These are phyloP conservation scores for Citrus sp. DNA, from an alignment of 345 rosid species.

Conservation along the genomic window DNA sequence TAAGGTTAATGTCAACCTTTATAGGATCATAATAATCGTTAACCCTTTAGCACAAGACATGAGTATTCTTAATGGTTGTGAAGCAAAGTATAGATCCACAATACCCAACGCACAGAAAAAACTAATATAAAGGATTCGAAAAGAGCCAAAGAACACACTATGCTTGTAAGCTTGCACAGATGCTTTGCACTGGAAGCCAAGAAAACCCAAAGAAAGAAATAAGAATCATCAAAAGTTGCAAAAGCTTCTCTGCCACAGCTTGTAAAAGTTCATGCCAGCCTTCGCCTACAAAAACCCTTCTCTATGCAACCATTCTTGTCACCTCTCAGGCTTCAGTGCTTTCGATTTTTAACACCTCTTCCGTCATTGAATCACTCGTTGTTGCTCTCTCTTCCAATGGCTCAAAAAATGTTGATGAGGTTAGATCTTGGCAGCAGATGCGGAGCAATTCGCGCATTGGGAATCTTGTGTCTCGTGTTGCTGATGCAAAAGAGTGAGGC, in stretches of 20 bases:
- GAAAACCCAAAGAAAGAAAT: conserved; percentile 36
- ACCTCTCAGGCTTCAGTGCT: background rate
- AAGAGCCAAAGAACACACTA: background rate
- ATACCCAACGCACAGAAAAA: background rate
- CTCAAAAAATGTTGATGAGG: conserved; percentile 20
- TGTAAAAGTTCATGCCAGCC: conserved; percentile 23
- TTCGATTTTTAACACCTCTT: too few species aligned
- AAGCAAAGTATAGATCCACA: conserved; percentile 41
- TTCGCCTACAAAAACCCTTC: conserved; percentile 60
- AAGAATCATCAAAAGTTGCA: conserved; percentile 34
- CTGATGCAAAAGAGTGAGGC: conserved; percentile 43
- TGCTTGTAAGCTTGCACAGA: conserved; percentile 20
- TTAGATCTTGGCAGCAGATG: background rate
- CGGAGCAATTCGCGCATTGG: conserved; percentile 24
- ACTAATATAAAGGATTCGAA: conserved; percentile 1
- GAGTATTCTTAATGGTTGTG: conserved; percentile 22
- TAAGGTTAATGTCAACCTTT: background rate
- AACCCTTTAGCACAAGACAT: conserved; percentile 22
- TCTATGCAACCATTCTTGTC: conserved; percentile 20
- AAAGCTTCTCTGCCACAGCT: conserved; percentile 61
- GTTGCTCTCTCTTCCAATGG: conserved; percentile 16
- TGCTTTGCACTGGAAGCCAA: conserved; percentile 49
- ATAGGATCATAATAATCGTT: background rate
- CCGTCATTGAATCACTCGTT: too few species aligned
- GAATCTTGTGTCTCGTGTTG: conserved; percentile 37